These are phyloP conservation scores for Acacia melanoxylon DNA, from an alignment of 306 rosid genomes.

Conservation along the genomic window DNA sequence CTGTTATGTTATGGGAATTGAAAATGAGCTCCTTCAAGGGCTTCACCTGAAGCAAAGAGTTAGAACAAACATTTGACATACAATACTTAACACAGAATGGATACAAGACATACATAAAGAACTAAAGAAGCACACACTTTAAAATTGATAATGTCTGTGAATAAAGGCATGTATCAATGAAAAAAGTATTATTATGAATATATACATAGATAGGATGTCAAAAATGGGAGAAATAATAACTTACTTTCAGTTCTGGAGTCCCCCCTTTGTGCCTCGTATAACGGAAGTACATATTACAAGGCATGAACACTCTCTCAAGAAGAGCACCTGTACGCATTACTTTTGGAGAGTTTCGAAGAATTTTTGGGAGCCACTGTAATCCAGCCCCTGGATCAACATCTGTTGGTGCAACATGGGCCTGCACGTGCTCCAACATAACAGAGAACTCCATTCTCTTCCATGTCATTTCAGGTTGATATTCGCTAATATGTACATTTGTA, in stretches of 20 bases:
- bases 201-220: conserved; percentile 5
- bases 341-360: conserved; percentile 93
- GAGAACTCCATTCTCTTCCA: conserved; percentile 93
- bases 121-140: conserved; percentile 16
- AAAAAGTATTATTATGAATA: background rate
- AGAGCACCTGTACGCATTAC: conserved; percentile 99
- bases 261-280: conserved; percentile 98
- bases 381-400: conserved; percentile 99
- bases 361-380: conserved; percentile 98
- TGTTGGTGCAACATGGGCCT: conserved; percentile 99
- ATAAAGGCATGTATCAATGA: background rate
- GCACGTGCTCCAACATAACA: conserved; percentile 96
- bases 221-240: background rate
- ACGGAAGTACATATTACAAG: conserved; percentile 93
- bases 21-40: conserved; percentile 92
- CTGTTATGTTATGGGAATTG: conserved; percentile 82
- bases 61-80: conserved; percentile 16
- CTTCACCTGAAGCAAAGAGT: conserved; percentile 74
- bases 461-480: conserved; percentile 90
- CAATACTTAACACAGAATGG: conserved; percentile 24
- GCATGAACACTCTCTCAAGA: conserved; percentile 99
- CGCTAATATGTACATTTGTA: conserved; percentile 59
- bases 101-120: conserved; percentile 22
- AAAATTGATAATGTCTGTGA: conserved; percentile 9
- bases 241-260: conserved; percentile 90